These are phyloP conservation scores for Passiflora organensis DNA, from an alignment of 345 rosid genomes.

Conservation along the genomic window DNA sequence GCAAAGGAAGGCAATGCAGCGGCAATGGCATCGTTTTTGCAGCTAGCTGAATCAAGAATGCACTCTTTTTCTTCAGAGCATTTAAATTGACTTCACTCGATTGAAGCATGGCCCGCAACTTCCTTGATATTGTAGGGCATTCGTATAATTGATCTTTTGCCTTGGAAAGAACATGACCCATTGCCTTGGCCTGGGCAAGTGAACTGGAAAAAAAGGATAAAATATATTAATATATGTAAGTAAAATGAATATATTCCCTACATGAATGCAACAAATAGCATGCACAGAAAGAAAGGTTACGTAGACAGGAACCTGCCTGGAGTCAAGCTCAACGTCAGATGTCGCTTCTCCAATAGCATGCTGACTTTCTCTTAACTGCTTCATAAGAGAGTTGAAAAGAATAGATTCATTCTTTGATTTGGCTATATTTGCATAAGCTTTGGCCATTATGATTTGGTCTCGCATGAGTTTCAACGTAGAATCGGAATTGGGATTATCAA, in stretches of 20 bases:
- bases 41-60: conserved; percentile 90
- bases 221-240: conserved; percentile 14
- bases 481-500: conserved; percentile 74
- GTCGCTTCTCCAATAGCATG: conserved; percentile 66
- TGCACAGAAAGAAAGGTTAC: neutral
- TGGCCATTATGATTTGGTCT: conserved; percentile 95
- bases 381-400: conserved; percentile 56
- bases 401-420: conserved; percentile 52
- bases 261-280: neutral
- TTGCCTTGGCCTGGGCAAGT: conserved; percentile 76
- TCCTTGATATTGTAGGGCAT: conserved; percentile 65
- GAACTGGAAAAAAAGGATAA: conserved; percentile 45
- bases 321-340: conserved; percentile 74
- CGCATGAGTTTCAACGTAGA: conserved; percentile 82
- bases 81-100: conserved; percentile 58
- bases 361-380: conserved; percentile 54
- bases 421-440: conserved; percentile 88
- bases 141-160: conserved; percentile 83
- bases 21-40: conserved; percentile 89
- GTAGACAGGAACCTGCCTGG: conserved; percentile 49
- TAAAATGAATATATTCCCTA: neutral
- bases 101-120: conserved; percentile 82
- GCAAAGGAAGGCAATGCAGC: conserved; percentile 86
- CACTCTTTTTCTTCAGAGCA: conserved; percentile 67
- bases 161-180: conserved; percentile 78